Conservation (phyloP, 1,284 basidiomycete species). For the Tilletia walkeri region DNA sequence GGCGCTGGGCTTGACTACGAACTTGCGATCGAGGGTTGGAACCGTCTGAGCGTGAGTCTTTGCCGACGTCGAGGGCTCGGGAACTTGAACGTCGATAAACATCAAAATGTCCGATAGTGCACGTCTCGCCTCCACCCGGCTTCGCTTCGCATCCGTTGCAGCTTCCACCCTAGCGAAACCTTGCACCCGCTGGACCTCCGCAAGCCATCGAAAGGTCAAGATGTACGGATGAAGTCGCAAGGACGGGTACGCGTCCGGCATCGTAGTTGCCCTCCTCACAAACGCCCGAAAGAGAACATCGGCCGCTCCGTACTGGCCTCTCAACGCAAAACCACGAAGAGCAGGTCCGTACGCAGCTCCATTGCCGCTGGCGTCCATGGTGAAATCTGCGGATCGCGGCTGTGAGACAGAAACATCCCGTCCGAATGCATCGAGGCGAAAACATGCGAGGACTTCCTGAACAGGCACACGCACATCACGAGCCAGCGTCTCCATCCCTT, state of each 20-base stretch:
- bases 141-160: background rate
- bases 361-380: background rate
- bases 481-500: slow-evolving; percentile 3
- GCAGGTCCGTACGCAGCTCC: slow-evolving; percentile 2
- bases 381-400: background rate
- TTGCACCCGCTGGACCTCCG: background rate
- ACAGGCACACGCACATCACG: background rate
- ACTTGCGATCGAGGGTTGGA: too few relatives aligned
- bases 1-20: background rate
- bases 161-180: background rate
- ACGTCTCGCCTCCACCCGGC: background rate
- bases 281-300: background rate
- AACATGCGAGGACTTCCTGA: background rate
- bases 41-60: too few relatives aligned
- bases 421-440: slow-evolving; percentile 7
- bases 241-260: background rate
- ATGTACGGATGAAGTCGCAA: background rate
- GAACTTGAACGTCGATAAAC: background rate
- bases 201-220: background rate
- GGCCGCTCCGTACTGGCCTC: background rate
- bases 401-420: background rate
- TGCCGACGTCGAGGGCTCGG: background rate
- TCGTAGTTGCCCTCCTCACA: background rate
- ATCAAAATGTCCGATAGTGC: background rate
- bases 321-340: background rate